Percentiles rank a stretch among this genome's conserved stretches.
Conservation (phyloP, 1,284 basidiomycete genomes). For the Microbotryum silenes-acaulis region DNA sequence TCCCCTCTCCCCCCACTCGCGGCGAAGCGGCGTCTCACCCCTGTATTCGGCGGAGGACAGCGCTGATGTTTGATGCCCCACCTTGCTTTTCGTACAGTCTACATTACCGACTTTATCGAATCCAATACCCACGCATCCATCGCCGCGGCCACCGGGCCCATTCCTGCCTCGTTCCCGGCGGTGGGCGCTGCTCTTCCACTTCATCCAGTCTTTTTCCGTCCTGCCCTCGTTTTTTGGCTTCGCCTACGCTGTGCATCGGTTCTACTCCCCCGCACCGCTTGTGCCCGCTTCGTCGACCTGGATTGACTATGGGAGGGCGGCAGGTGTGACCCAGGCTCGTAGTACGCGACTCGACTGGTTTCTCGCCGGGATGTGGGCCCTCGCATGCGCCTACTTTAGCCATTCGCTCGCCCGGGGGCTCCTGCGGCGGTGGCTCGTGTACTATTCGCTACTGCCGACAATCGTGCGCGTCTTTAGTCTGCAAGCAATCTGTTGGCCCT, state of each 20-base stretch:
- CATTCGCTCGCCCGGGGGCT: slow-evolving; percentile 32
- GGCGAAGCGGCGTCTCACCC: background rate
- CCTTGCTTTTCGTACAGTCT: background rate
- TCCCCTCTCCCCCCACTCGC: background rate
- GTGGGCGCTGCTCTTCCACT: slow-evolving; percentile 17
- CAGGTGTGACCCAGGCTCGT: slow-evolving; percentile 11
- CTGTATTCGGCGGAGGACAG: background rate
- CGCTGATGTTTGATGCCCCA: background rate
- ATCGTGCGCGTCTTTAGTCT: slow-evolving; percentile 33
- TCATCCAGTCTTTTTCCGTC: slow-evolving; percentile 28
- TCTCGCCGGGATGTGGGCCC: slow-evolving; percentile 32
- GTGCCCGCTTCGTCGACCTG: slow-evolving; percentile 14
- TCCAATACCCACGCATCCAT: background rate
- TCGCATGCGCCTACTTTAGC: slow-evolving; percentile 34
- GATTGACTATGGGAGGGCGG: background rate
- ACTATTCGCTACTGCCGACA: slow-evolving; percentile 32
- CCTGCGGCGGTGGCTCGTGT: slow-evolving; percentile 33
- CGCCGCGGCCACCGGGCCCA: background rate
- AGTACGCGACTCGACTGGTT: slow-evolving; percentile 34
- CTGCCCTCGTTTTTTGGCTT: slow-evolving; percentile 30
- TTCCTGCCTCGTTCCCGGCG: slow-evolving; percentile 9
- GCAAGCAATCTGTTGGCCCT: slow-evolving; percentile 36
- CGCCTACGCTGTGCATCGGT: slow-evolving; percentile 26
- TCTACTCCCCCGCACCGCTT: slow-evolving; percentile 14
- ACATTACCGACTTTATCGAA: background rate